phyloP scores from a whole-genome alignment of 768 basidiomycete genomes.

The Hericium alpestre region DNA sequence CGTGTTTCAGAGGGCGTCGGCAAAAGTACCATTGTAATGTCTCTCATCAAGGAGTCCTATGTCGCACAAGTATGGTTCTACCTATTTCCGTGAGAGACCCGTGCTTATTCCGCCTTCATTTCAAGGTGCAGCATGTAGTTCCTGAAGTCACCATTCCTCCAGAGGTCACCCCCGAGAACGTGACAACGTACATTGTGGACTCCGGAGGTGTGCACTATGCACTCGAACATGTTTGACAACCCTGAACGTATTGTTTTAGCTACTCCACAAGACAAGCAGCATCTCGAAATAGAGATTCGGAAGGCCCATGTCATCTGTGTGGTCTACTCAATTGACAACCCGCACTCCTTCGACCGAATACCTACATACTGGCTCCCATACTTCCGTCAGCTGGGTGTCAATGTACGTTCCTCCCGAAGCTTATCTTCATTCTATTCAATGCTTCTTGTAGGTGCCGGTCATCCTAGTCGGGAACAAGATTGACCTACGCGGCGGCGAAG shows the following conservation, averaged over 20 bases:
- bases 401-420: conserved; percentile 40
- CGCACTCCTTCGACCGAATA: conserved; percentile 92
- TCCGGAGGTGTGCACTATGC: conserved; percentile 64
- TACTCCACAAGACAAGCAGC: conserved; percentile 72
- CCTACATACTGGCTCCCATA: conserved; percentile 97
- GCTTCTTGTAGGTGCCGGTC: conserved; percentile 65
- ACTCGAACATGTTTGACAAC: background rate
- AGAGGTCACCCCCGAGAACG: conserved; percentile 93
- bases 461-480: conserved; percentile 99
- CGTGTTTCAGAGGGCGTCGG: conserved; percentile 76
- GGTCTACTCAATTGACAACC: conserved; percentile 94
- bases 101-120: background rate
- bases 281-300: conserved; percentile 89
- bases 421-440: conserved; percentile 4
- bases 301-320: conserved; percentile 98
- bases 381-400: conserved; percentile 90
- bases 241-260: conserved; percentile 34
- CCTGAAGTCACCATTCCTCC: conserved; percentile 98
- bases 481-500: conserved; percentile 84
- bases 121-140: conserved; percentile 85
- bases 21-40: conserved; percentile 95
- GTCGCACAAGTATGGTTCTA: conserved; percentile 62
- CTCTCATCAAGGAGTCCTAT: conserved; percentile 92
- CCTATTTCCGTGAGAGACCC: conserved; percentile 2
- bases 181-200: conserved; percentile 96